Evolutionary conservation across 2,329 filamentous ascomycete species (phyloP), one percentile per base, ranked within the genome.

Genomic region (Tolypocladium sp.): DNA sequence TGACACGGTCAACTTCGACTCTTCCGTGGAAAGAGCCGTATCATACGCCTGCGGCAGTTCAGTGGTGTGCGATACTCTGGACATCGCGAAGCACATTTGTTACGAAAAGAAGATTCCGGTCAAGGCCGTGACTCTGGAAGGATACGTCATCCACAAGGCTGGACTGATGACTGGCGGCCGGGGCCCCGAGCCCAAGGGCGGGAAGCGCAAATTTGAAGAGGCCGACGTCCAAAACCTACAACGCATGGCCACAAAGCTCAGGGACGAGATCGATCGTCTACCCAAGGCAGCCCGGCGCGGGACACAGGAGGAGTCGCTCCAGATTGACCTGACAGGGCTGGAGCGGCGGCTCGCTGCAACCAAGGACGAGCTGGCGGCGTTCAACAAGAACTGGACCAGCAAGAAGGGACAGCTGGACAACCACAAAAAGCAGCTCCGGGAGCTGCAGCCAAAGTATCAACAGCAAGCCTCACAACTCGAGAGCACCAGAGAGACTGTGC

Each of bases 101-200:
- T 97, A 95, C 70, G 86, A 90, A 59, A 88, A 86, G 63, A 87
- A 84, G 38, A 87, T 97, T 38, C 89, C 92, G 60, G 92, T 95
- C 57, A 97, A 97, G 73, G 92, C 93, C 6, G 93, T 99, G 15
- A 96, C 92, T 0, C 75, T 97, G 15, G 92, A 97, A 69, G 94
- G 94, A n/a, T 93, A 89, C 58, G 89, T 99, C 61, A 97, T 99
- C 63, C 92, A 96, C 77, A 97, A 97, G 71, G 92, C 90, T 53
- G 94, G 94, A 69, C 82, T 95, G 57, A 97, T 99, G 89, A 97
- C 94, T 55, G 94, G 94, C 79, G 94, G 94, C 64, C 89, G 92
- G 62, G 88, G 91, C 37, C 87, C 86, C 1, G 85, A 89, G 53
- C 83, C 86, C 54, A 90, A 89, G 71, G 86, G 87, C 58, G 84